These are phyloP conservation scores for Lantana camara DNA, from an alignment of 257 asterid species.

Conservation along the genomic window DNA sequence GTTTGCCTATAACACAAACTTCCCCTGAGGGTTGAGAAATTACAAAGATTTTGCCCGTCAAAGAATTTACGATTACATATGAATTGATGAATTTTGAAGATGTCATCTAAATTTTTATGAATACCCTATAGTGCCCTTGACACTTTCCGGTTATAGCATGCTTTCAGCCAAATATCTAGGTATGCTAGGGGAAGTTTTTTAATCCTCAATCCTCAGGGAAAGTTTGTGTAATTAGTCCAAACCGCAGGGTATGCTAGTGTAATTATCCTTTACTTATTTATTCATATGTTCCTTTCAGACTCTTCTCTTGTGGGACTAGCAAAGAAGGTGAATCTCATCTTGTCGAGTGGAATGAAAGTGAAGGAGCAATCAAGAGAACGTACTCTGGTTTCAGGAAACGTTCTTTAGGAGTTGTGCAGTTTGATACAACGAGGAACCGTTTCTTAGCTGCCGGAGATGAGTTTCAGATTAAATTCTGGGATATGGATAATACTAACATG, in stretches of 20 bases:
- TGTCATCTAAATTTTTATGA: too few relatives aligned
- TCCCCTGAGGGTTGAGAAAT: too few relatives aligned
- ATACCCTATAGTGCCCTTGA: too few relatives aligned
- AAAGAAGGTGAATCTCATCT: constrained; percentile 99
- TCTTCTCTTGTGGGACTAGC: constrained; percentile 97
- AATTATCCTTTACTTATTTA: constrained; percentile 5
- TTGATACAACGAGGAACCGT: constrained; percentile 85
- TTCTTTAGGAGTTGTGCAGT: constrained; percentile 90
- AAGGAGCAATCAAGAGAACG: constrained; percentile 93
- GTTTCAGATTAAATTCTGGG: constrained; percentile 95
- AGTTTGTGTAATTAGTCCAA: too few relatives aligned
- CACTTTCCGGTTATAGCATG: too few relatives aligned
- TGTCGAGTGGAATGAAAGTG: constrained; percentile 99
- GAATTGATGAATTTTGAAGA: too few relatives aligned
- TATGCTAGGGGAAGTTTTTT: too few relatives aligned
- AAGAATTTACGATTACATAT: too few relatives aligned
- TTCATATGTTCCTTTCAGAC: constrained; percentile 54
- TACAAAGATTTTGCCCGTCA: too few relatives aligned
- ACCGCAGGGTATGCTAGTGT: neutral
- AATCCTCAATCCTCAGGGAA: too few relatives aligned
- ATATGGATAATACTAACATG: constrained; percentile 79
- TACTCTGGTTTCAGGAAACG: constrained; percentile 86
- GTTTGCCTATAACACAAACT: too few relatives aligned
- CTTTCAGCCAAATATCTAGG: too few relatives aligned
- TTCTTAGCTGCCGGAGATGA: constrained; percentile 98